phyloP scores from a whole-genome alignment of 2,329 filamentous ascomycete genomes.

The Knoxdaviesia capensis region DNA sequence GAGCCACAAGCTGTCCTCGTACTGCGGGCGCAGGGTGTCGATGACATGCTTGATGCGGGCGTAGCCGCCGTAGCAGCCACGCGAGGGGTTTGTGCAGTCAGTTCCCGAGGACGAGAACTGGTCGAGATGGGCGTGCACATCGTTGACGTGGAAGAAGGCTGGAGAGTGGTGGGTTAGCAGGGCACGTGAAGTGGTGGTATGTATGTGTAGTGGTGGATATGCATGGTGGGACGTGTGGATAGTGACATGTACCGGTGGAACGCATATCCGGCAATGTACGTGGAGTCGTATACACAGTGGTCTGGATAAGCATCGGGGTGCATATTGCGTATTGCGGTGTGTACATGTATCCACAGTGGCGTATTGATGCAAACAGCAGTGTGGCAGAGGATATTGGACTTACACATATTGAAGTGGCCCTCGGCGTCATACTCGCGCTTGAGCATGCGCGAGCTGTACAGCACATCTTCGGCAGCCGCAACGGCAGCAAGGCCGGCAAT shows the following conservation, averaged over 20 bases:
- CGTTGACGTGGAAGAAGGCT: constrained; percentile 50
- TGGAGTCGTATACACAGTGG: background rate
- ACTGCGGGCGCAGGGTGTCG: constrained; percentile 30
- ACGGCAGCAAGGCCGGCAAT: constrained; percentile 7
- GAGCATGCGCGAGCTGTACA: constrained; percentile 24
- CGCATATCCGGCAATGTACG: no score
- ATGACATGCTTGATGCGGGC: constrained; percentile 41
- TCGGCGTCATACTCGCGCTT: constrained; percentile 28
- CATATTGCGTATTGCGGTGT: background rate
- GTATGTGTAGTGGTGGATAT: background rate
- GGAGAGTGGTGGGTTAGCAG: background rate
- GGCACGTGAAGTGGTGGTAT: background rate
- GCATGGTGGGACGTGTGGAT: no score
- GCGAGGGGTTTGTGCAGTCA: constrained; percentile 33
- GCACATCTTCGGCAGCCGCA: constrained; percentile 20
- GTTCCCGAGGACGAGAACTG: constrained; percentile 39
- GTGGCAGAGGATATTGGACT: constrained; percentile 3
- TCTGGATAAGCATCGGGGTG: background rate
- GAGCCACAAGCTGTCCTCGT: constrained; percentile 41
- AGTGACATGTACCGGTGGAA: no score
- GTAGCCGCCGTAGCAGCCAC: constrained; percentile 44
- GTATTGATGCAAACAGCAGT: background rate
- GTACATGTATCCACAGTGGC: background rate
- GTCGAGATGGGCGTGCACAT: constrained; percentile 47
- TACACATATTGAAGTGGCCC: constrained; percentile 33